These are phyloP conservation scores for Omphalotus guepiniiformis DNA, from an alignment of 768 basidiomycete species.

Conservation along the genomic window DNA sequence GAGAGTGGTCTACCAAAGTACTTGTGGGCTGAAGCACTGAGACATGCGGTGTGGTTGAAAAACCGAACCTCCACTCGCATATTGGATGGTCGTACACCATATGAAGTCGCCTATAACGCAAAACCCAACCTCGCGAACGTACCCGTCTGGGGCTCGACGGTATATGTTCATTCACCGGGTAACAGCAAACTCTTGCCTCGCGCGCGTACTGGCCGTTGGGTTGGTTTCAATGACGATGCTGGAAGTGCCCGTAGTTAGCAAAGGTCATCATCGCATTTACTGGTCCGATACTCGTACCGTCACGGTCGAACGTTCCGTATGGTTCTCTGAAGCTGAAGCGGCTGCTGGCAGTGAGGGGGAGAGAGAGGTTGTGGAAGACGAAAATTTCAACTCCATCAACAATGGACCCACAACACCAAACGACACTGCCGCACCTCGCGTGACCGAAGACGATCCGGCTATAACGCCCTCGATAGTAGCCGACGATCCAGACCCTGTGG, in stretches of 20 bases:
- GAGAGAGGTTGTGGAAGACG: no score
- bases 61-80: conserved; percentile 23
- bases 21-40: conserved; percentile 30
- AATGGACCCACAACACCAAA: no score
- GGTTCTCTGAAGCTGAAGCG: conserved; percentile 22
- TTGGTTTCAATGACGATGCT: conserved; percentile 27
- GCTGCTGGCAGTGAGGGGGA: no score
- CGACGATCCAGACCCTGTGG: no score
- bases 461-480: no score
- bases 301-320: conserved; percentile 27
- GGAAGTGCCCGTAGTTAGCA: conserved; percentile 15
- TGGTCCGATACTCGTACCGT: conserved; percentile 20
- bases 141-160: conserved; percentile 17
- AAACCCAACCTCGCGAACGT: conserved; percentile 21
- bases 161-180: conserved; percentile 17
- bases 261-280: conserved; percentile 29
- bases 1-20: conserved; percentile 27
- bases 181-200: conserved; percentile 25
- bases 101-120: conserved; percentile 14
- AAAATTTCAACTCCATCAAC: no score
- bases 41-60: conserved; percentile 22
- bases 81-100: conserved; percentile 18
- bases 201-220: conserved; percentile 25
- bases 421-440: no score
- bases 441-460: no score